These are phyloP conservation scores for Eragrostis curvula DNA, from an alignment of 176 grass and related monocot genomes.

Conservation along the genomic window DNA sequence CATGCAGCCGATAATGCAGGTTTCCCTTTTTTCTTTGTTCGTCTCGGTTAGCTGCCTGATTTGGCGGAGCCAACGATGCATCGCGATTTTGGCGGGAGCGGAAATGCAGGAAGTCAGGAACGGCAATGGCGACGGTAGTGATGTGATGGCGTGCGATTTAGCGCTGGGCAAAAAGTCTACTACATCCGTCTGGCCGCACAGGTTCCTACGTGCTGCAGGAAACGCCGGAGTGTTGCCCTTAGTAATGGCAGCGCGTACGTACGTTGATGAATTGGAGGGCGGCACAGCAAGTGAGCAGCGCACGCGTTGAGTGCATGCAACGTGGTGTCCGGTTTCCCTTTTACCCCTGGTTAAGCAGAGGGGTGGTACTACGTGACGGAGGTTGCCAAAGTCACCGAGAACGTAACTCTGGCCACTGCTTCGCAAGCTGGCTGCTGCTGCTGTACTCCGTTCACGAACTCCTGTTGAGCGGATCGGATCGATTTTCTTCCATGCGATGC, in stretches of 20 bases:
- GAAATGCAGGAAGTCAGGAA: neutral
- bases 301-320: neutral
- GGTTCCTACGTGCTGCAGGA: neutral
- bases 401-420: neutral
- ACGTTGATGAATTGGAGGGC: no score
- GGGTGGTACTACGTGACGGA: neutral
- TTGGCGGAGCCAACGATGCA: neutral
- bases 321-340: neutral
- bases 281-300: neutral
- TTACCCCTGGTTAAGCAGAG: neutral
- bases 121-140: no score
- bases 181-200: neutral
- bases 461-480: neutral
- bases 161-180: neutral
- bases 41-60: neutral
- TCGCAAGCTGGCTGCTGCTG: neutral
- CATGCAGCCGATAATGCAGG: slow-evolving; percentile 9
- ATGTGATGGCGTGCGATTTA: no score
- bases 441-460: neutral
- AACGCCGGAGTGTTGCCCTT: neutral
- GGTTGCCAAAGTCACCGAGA: neutral
- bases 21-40: neutral
- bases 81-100: neutral
- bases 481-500: slow-evolving; percentile 1
- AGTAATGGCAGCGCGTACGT: neutral